A percentile compares a stretch with the other conserved stretches of the same genome.
Conservation (phyloP, 2,329 filamentous ascomycete species). For the Chrysoporthe puriensis region DNA sequence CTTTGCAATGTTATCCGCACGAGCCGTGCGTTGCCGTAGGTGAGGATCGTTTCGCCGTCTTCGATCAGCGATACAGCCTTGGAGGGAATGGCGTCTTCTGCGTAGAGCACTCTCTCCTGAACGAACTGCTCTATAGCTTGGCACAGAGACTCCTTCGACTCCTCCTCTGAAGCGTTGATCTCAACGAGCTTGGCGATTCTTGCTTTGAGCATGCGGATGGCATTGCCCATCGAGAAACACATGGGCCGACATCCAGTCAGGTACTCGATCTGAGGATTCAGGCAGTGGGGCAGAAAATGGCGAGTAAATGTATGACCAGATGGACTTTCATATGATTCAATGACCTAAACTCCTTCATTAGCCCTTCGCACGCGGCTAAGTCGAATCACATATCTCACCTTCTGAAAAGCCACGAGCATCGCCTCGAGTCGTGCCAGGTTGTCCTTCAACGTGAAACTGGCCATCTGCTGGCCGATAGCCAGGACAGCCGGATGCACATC, state of each 20-base stretch:
- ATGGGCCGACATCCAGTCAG: conserved; percentile 92
- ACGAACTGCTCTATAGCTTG: conserved; percentile 88
- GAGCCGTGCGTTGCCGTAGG: conserved; percentile 83
- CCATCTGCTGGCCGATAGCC: conserved; percentile 86
- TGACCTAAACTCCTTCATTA: conserved; percentile 62
- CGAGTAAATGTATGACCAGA: conserved; percentile 81
- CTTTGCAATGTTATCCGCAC: conserved; percentile 80
- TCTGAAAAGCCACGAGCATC: conserved; percentile 87
- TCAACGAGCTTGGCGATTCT: conserved; percentile 83
- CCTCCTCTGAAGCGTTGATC: conserved; percentile 78
- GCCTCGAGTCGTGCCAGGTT: conserved; percentile 87
- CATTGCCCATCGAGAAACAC: conserved; percentile 96
- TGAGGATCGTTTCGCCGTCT: conserved; percentile 81
- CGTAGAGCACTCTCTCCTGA: conserved; percentile 84
- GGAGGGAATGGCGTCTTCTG: conserved; percentile 81
- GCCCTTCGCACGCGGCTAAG: neutral
- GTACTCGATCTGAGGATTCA: conserved; percentile 95
- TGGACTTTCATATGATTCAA: conserved; percentile 90
- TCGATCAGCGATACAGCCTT: conserved; percentile 76
- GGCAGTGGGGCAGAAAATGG: conserved; percentile 86
- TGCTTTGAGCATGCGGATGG: conserved; percentile 91
- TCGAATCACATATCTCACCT: conserved; percentile 54
- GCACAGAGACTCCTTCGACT: conserved; percentile 79
- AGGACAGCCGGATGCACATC: conserved; percentile 86
- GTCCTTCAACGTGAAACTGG: conserved; percentile 84